phyloP scores from a whole-genome alignment of 306 rosid genomes.

The Corylus americana region DNA sequence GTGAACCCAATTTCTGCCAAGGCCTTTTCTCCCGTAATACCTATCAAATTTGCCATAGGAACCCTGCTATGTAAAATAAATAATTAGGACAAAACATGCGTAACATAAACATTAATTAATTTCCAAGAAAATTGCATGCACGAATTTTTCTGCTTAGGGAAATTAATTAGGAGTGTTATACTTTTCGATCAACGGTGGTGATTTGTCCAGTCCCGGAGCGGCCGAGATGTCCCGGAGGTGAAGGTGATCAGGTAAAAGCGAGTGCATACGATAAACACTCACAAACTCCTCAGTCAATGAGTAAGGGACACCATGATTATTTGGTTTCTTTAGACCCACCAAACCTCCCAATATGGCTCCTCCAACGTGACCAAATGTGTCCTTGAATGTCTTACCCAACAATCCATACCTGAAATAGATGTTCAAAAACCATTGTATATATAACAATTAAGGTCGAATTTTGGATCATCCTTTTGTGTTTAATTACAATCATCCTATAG shows the following conservation, averaged over 20 bases:
- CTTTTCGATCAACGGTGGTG: slow-evolving; percentile 51
- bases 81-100: neutral
- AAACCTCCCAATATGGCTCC: slow-evolving; percentile 42
- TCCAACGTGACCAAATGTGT: slow-evolving; percentile 65
- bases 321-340: slow-evolving; percentile 50
- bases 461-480: no score
- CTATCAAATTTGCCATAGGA: slow-evolving; percentile 47
- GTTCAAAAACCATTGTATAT: neutral
- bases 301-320: slow-evolving; percentile 58
- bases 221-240: slow-evolving; percentile 43
- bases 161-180: slow-evolving; percentile 6
- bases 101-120: neutral
- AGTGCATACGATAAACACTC: slow-evolving; percentile 56
- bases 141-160: neutral
- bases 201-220: slow-evolving; percentile 42
- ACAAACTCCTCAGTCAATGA: slow-evolving; percentile 64
- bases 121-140: neutral
- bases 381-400: slow-evolving; percentile 69
- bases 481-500: no score
- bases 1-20: slow-evolving; percentile 42
- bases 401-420: slow-evolving; percentile 55
- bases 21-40: slow-evolving; percentile 40
- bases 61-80: slow-evolving; percentile 25
- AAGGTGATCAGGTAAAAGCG: slow-evolving; percentile 49
- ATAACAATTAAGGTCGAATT: no score